phyloP scores from a whole-genome alignment of 306 rosid species.

The Comarum palustre region DNA sequence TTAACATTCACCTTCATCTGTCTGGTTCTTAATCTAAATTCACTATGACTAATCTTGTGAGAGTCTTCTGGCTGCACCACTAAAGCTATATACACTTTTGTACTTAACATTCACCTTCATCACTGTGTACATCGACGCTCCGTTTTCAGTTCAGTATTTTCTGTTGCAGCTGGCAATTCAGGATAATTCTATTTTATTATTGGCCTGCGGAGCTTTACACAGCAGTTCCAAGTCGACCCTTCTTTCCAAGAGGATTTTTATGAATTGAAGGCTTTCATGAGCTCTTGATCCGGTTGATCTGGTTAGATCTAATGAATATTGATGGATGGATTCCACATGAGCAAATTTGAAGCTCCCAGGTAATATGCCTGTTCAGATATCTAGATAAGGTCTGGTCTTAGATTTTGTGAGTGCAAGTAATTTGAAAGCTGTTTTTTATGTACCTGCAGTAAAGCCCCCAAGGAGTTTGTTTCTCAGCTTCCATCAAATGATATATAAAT shows the following conservation, averaged over 20 bases:
- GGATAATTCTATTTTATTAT: slow-evolving; percentile 54
- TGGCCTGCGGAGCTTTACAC: slow-evolving; percentile 98
- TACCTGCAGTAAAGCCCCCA: slow-evolving; percentile 79
- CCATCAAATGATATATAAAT: slow-evolving; percentile 49
- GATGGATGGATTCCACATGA: slow-evolving; percentile 99
- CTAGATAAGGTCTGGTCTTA: slow-evolving; percentile 14
- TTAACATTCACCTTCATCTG: slow-evolving; percentile 17
- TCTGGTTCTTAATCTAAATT: not conserved
- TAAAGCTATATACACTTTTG: slow-evolving; percentile 3
- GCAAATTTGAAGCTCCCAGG: slow-evolving; percentile 95
- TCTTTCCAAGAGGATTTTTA: slow-evolving; percentile 96
- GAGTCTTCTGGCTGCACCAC: not conserved
- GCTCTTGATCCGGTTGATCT: slow-evolving; percentile 80
- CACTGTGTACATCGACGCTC: slow-evolving; percentile 29
- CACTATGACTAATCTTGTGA: not conserved
- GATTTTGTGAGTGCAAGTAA: slow-evolving; percentile 21
- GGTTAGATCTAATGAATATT: slow-evolving; percentile 88
- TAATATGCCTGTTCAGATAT: slow-evolving; percentile 30
- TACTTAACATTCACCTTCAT: slow-evolving; percentile 20
- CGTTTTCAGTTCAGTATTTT: slow-evolving; percentile 32
- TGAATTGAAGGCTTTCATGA: slow-evolving; percentile 99
- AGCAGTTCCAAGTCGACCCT: slow-evolving; percentile 91
- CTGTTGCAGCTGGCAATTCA: slow-evolving; percentile 54
- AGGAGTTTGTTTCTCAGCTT: slow-evolving; percentile 77
- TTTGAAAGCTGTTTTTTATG: slow-evolving; percentile 25